Evolutionary conservation across 2,329 filamentous ascomycete genomes (phyloP).

Genomic region (Fusarium sp.): DNA sequence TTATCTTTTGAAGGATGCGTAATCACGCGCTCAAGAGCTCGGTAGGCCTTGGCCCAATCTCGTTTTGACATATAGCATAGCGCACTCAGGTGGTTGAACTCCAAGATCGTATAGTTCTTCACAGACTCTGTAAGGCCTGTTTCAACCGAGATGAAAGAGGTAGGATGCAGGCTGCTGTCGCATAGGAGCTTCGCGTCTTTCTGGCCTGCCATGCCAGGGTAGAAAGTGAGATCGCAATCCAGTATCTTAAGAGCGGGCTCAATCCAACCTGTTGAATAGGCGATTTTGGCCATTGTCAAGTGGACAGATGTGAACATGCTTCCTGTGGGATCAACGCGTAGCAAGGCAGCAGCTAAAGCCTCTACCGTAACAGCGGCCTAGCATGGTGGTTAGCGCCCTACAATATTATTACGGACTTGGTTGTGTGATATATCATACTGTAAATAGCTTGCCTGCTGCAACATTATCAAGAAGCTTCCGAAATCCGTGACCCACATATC

Average conservation of each 20-base stretch:
- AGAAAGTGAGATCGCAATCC: slow-evolving; percentile 75
- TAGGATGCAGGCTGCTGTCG: slow-evolving; percentile 60
- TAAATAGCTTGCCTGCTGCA: slow-evolving; percentile 56
- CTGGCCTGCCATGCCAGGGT: slow-evolving; percentile 63
- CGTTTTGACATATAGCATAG: slow-evolving; percentile 72
- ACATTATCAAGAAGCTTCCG: slow-evolving; percentile 60
- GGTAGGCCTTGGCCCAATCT: slow-evolving; percentile 73
- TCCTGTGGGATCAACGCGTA: slow-evolving; percentile 75
- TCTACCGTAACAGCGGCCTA: slow-evolving; percentile 64
- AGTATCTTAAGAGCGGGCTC: slow-evolving; percentile 71
- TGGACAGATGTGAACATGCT: slow-evolving; percentile 76
- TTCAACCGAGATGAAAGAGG: slow-evolving; percentile 70
- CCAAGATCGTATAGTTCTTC: slow-evolving; percentile 67
- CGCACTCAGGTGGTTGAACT: slow-evolving; percentile 76
- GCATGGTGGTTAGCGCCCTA: slow-evolving; percentile 15
- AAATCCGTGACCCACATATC: slow-evolving; percentile 63
- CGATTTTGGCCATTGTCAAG: slow-evolving; percentile 68
- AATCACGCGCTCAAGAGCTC: slow-evolving; percentile 74
- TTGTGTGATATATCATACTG: slow-evolving; percentile 52
- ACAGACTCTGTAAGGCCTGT: slow-evolving; percentile 70
- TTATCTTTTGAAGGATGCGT: slow-evolving; percentile 74
- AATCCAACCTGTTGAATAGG: slow-evolving; percentile 67
- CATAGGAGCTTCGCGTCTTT: slow-evolving; percentile 59
- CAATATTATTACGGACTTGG: slow-evolving; percentile 20
- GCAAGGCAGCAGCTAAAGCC: slow-evolving; percentile 65